These are phyloP conservation scores for Zalerion maritima DNA, from an alignment of 495 filamentous ascomycete species.

Conservation along the genomic window DNA sequence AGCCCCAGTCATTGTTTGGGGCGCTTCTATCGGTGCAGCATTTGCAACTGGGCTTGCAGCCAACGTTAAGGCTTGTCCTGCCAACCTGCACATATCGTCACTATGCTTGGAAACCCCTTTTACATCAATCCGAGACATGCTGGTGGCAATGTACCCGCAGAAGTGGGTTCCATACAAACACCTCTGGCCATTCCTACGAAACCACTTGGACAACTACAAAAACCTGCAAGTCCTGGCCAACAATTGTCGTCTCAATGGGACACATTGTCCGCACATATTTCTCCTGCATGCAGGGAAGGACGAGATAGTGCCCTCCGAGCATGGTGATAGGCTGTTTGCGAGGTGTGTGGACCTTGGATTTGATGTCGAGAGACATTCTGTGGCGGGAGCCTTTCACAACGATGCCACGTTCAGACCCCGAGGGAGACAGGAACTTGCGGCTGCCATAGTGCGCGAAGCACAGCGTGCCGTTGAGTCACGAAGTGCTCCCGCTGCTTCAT, in stretches of 20 bases:
- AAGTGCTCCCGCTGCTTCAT: too few relatives aligned
- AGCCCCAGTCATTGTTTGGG: slow-evolving; percentile 54
- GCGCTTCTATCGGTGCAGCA: slow-evolving; percentile 59
- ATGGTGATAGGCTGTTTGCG: slow-evolving; percentile 33
- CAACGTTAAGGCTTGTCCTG: slow-evolving; percentile 9
- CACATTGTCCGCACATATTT: slow-evolving; percentile 31
- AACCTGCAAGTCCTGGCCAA: slow-evolving; percentile 23
- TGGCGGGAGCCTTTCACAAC: slow-evolving; percentile 29
- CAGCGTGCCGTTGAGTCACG: too few relatives aligned
- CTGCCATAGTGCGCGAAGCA: too few relatives aligned
- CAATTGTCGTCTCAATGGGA: too few relatives aligned
- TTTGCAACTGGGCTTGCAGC: slow-evolving; percentile 38
- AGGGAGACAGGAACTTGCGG: slow-evolving; percentile 26
- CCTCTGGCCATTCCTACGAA: slow-evolving; percentile 34
- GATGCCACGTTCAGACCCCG: slow-evolving; percentile 28
- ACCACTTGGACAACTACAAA: slow-evolving; percentile 29
- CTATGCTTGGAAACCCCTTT: slow-evolving; percentile 69
- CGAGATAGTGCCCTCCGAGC: slow-evolving; percentile 49
- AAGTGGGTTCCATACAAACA: slow-evolving; percentile 62
- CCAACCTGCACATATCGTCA: slow-evolving; percentile 22
- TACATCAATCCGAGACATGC: slow-evolving; percentile 55
- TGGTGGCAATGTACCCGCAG: slow-evolving; percentile 61
- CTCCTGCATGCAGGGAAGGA: slow-evolving; percentile 51
- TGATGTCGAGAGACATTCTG: slow-evolving; percentile 20
- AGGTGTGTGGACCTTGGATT: slow-evolving; percentile 26